phyloP scores from a whole-genome alignment of 2,329 filamentous ascomycete species.

The Beauveria australis region DNA sequence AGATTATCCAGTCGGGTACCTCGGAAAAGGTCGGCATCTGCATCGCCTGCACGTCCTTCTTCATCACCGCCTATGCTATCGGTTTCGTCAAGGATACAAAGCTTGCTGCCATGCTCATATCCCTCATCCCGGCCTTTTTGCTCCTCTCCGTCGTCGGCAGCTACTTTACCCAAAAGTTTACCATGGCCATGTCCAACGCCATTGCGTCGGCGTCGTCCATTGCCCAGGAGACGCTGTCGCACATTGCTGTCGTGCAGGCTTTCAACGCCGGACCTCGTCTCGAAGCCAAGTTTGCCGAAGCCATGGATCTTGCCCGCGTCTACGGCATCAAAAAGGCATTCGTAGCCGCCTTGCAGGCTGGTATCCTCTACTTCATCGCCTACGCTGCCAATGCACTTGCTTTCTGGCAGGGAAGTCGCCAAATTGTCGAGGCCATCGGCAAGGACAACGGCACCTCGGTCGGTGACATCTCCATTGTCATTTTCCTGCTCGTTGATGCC shows the following conservation, averaged over 20 bases:
- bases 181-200: slow-evolving; percentile 40
- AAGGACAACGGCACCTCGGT: slow-evolving; percentile 29
- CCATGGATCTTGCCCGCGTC: slow-evolving; percentile 40
- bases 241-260: slow-evolving; percentile 54
- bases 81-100: slow-evolving; percentile 57
- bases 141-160: slow-evolving; percentile 50
- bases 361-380: slow-evolving; percentile 58
- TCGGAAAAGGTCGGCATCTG: slow-evolving; percentile 64
- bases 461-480: slow-evolving; percentile 52
- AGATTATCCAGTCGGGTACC: slow-evolving; percentile 58
- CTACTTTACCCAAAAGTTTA: slow-evolving; percentile 44
- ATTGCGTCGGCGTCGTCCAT: slow-evolving; percentile 53
- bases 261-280: slow-evolving; percentile 52
- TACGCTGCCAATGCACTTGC: slow-evolving; percentile 59
- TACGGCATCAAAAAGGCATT: slow-evolving; percentile 51
- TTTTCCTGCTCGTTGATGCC: slow-evolving; percentile 55
- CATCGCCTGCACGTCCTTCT: slow-evolving; percentile 55
- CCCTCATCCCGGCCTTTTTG: slow-evolving; percentile 54
- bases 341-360: slow-evolving; percentile 49
- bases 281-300: slow-evolving; percentile 49
- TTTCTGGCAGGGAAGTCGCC: slow-evolving; percentile 58
- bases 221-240: slow-evolving; percentile 52
- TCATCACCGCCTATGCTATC: slow-evolving; percentile 58
- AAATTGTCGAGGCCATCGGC: slow-evolving; percentile 32
- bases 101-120: slow-evolving; percentile 56